A percentile compares a stretch with the other conserved stretches of the same genome.
Evolutionary conservation across 2,329 filamentous ascomycete genomes (phyloP).

Genomic region (Fusarium guadeloupense): DNA sequence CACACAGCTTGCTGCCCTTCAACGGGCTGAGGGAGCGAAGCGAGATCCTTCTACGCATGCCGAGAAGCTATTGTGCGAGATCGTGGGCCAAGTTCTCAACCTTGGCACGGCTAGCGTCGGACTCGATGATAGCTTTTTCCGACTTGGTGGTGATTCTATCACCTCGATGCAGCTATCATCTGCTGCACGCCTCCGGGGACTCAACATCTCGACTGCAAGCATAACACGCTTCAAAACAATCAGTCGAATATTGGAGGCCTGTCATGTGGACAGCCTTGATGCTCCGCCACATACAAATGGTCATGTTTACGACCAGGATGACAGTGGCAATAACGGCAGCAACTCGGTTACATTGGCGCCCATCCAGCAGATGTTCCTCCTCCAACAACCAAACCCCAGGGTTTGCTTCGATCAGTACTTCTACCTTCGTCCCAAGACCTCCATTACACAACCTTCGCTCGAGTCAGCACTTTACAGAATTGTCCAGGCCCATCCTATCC

Average conservation of each 20-base stretch:
- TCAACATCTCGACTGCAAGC: constrained; percentile 1
- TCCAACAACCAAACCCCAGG: constrained; percentile 6
- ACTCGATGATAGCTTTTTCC: constrained; percentile 9
- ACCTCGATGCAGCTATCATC: constrained; percentile 23
- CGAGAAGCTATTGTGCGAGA: background rate
- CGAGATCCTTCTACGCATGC: background rate
- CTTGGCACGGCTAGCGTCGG: background rate
- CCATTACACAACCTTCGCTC: background rate
- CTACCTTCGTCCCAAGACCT: constrained; percentile 5
- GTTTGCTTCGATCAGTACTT: constrained; percentile 15
- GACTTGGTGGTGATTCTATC: constrained; percentile 15
- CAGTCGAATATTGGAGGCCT: constrained; percentile 2
- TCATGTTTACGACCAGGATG: background rate
- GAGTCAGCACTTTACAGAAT: constrained; percentile 1
- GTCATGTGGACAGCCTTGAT: background rate
- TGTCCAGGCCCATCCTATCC: constrained; percentile 7
- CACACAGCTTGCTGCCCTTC: constrained; percentile 1
- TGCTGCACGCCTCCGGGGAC: constrained; percentile 3
- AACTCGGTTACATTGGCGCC: background rate
- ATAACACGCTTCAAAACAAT: constrained; percentile 5
- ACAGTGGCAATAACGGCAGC: background rate
- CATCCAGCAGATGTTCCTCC: constrained; percentile 19
- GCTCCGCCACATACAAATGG: background rate
- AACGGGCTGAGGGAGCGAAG: background rate
- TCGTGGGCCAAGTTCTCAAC: constrained; percentile 1